Evolutionary conservation across 768 basidiomycete species (phyloP), one percentile per base, ranked within the genome.

Genomic region (Phylloporus rhodoxanthus): DNA sequence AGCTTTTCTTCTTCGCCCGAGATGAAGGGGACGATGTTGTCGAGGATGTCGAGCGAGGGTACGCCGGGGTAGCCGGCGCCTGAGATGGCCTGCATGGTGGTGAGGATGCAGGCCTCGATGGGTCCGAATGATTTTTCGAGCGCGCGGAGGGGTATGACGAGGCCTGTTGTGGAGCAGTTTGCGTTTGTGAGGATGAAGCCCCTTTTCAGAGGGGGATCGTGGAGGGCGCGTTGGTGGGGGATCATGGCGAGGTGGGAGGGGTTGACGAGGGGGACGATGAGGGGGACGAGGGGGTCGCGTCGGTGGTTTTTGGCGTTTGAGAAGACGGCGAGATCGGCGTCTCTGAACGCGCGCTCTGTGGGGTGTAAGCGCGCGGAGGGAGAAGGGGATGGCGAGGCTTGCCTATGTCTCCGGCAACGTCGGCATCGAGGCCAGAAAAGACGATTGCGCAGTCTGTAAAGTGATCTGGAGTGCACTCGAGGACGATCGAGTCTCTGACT

Each of bases 141-240:
- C 0, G 93, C 92, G 42, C 81, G 79, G 57, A 97, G 82, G n/a
- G 93, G 91, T 51, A 96, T 81, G 51, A 91, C 91, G 63, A 85
- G 77, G 37, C 88, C 94, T 1, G 96, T 99, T 4, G 96, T 97
- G 20, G 91, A 87, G 72, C 96, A 98, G 72, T 98, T 99, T 57
- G 96, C 96, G 67, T 99, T 99, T 50, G 93, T 94, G 54, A 99
- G 85, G 67, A 99, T 94, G 75, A 91, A 98, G 3, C 96, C 96
- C 56, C 80, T 82, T 61, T 77, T 79, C 29, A 87, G 77, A 0
- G 80, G 81, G 17, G 82, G 87, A 2, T 74, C 69, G 57, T 88
- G 85, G 14, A 79, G 71, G 2, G 80, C 58, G 45, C 75, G 89
- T 68, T 99, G 96, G 60, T 92, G 87, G 0, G 79, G 75, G 60